phyloP scores from a whole-genome alignment of 2,329 filamentous ascomycete genomes.

The Colletotrichum sojae region DNA sequence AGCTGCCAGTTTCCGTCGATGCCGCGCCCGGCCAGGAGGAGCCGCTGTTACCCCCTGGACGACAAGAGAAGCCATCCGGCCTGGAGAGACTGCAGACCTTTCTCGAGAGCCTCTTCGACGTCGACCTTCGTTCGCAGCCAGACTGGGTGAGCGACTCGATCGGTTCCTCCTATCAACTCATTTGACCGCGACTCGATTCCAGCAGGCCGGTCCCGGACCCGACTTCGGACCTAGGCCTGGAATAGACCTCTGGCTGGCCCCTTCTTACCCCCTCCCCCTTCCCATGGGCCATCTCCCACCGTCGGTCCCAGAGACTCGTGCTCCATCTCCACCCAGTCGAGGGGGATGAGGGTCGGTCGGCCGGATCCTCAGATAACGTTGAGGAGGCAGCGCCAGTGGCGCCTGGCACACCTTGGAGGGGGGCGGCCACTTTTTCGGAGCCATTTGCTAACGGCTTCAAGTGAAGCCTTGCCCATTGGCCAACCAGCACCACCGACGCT shows the following conservation, averaged over 20 bases:
- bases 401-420: background rate
- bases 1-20: conserved; percentile 20
- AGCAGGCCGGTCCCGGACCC: conserved; percentile 2
- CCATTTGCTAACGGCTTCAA: conserved; percentile 40
- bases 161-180: background rate
- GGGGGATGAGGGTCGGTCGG: conserved; percentile 18
- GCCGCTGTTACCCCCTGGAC: conserved; percentile 12
- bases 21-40: conserved; percentile 25
- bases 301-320: conserved; percentile 32
- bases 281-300: conserved; percentile 6
- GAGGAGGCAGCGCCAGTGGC: conserved; percentile 28
- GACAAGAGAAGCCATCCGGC: background rate
- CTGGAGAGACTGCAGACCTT: background rate
- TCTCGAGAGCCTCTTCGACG: conserved; percentile 13
- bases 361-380: conserved; percentile 36
- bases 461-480: conserved; percentile 34
- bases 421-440: conserved; percentile 37
- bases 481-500: conserved; percentile 35
- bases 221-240: conserved; percentile 15
- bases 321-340: conserved; percentile 26
- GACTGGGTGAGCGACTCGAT: background rate
- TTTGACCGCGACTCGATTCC: conserved; percentile 6
- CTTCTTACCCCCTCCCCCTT: conserved; percentile 3
- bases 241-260: conserved; percentile 20
- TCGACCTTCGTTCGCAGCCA: background rate